Conservation (phyloP, 2,329 filamentous ascomycete genomes). For the Hymenoscyphus scutula region DNA sequence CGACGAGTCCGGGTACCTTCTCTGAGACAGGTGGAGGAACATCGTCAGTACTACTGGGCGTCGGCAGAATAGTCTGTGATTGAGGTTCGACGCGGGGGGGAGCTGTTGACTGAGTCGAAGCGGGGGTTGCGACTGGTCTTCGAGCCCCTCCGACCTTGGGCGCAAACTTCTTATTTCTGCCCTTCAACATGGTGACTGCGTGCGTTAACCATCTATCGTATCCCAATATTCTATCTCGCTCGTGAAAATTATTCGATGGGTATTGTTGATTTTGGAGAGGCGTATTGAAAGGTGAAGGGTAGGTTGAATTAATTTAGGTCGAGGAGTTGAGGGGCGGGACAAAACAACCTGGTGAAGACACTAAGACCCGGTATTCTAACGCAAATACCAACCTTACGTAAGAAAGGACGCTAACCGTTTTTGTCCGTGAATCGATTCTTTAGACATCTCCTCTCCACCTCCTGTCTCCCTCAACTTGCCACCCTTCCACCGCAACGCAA, state of each 20-base stretch:
- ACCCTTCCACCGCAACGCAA: conserved; percentile 8
- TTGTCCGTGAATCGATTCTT: background rate
- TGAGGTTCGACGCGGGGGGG: conserved; percentile 42
- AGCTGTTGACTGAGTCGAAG: conserved; percentile 39
- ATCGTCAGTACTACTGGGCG: background rate
- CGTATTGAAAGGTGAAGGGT: background rate
- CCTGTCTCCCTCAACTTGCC: conserved; percentile 5
- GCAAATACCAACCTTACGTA: background rate
- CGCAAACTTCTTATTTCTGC: conserved; percentile 55
- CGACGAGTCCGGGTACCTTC: background rate
- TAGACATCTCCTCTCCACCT: conserved; percentile 8
- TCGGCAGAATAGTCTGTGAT: conserved; percentile 30
- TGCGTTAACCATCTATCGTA: background rate
- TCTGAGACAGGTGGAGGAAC: background rate
- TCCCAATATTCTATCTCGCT: background rate
- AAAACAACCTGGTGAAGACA: no score
- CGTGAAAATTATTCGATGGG: background rate
- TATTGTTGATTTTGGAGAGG: background rate
- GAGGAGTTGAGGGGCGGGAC: background rate
- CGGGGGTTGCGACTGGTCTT: conserved; percentile 45
- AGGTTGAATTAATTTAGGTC: background rate
- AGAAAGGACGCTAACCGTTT: background rate
- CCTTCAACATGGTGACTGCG: conserved; percentile 43
- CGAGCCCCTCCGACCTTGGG: conserved; percentile 61
- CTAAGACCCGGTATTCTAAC: no score